These are phyloP conservation scores for Arabidopsis arenosa DNA, from an alignment of 345 rosid genomes.

Conservation along the genomic window DNA sequence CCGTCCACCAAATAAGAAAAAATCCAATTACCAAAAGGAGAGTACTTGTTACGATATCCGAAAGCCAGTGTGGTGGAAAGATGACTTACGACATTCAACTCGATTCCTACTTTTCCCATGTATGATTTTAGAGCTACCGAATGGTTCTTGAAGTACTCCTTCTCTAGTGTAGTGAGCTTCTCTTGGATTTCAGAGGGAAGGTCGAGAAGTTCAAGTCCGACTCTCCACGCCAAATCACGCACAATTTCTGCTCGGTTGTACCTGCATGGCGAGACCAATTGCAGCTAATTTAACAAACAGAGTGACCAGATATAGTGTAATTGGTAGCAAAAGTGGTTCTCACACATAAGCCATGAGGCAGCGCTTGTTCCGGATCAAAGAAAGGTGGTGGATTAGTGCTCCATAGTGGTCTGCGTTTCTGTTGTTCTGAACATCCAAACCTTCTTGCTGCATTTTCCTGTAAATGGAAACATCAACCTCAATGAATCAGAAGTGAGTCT, in stretches of 20 bases:
- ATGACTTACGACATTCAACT: slow-evolving; percentile 74
- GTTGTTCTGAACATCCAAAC: slow-evolving; percentile 73
- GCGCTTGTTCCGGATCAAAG: slow-evolving; percentile 86
- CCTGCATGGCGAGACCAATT: slow-evolving; percentile 51
- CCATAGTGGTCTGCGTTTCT: slow-evolving; percentile 92
- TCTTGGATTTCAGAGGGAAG: slow-evolving; percentile 77
- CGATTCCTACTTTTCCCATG: slow-evolving; percentile 74
- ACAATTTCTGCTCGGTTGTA: slow-evolving; percentile 82
- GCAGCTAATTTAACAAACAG: not conserved
- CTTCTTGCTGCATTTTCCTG: slow-evolving; percentile 92
- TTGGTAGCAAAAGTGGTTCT: slow-evolving; percentile 29
- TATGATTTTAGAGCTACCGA: slow-evolving; percentile 68
- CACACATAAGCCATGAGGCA: slow-evolving; percentile 96
- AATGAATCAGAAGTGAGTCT: not conserved
- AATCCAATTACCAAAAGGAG: not conserved
- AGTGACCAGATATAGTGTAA: not conserved
- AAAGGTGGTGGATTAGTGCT: slow-evolving; percentile 83
- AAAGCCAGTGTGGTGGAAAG: slow-evolving; percentile 15
- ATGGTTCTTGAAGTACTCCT: slow-evolving; percentile 70
- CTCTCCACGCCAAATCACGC: slow-evolving; percentile 72
- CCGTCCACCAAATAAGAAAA: not conserved
- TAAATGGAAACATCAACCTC: slow-evolving; percentile 18
- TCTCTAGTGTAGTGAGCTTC: slow-evolving; percentile 72
- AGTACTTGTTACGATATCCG: too few species aligned
- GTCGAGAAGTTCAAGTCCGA: slow-evolving; percentile 71